Evolutionary conservation across 768 basidiomycete species (phyloP).

Genomic region (Lentinus brumalis): DNA sequence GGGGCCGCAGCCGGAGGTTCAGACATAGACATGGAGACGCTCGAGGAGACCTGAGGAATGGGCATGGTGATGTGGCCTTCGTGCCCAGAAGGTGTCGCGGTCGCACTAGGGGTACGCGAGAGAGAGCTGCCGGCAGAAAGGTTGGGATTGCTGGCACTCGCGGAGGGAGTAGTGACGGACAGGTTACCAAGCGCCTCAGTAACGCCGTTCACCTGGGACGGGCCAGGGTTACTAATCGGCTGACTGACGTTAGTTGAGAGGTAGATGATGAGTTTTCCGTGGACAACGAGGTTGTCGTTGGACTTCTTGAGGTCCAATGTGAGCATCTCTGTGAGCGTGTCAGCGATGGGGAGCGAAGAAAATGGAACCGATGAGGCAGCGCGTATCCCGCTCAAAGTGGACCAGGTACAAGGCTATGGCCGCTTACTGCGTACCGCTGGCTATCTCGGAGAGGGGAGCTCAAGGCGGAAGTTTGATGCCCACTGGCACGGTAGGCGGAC

Average conservation of each 20-base stretch:
- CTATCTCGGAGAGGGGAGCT: no score
- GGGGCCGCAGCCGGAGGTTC: constrained; percentile 27
- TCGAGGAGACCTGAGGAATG: constrained; percentile 33
- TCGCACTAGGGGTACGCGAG: constrained; percentile 69
- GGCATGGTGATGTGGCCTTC: constrained; percentile 44
- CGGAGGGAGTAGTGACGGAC: constrained; percentile 61
- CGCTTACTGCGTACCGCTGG: no score
- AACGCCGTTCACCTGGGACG: constrained; percentile 65
- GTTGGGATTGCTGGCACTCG: constrained; percentile 39
- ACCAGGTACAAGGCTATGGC: no score
- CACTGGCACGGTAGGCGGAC: no score
- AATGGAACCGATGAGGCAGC: neutral
- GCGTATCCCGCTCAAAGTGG: no score
- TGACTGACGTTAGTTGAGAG: constrained; percentile 88
- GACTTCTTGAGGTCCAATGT: constrained; percentile 97
- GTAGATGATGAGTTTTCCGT: constrained; percentile 96
- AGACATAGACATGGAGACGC: constrained; percentile 12
- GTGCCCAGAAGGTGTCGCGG: constrained; percentile 51
- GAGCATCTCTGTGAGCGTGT: constrained; percentile 71
- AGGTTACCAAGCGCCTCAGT: constrained; percentile 62
- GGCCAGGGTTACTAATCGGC: constrained; percentile 84
- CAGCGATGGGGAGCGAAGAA: neutral
- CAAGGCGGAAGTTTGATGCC: no score
- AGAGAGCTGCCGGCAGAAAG: constrained; percentile 42
- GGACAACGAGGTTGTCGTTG: constrained; percentile 97